Evolutionary conservation across 2,329 filamentous ascomycete genomes (phyloP).

Genomic region (Rugonectria rugulosa): DNA sequence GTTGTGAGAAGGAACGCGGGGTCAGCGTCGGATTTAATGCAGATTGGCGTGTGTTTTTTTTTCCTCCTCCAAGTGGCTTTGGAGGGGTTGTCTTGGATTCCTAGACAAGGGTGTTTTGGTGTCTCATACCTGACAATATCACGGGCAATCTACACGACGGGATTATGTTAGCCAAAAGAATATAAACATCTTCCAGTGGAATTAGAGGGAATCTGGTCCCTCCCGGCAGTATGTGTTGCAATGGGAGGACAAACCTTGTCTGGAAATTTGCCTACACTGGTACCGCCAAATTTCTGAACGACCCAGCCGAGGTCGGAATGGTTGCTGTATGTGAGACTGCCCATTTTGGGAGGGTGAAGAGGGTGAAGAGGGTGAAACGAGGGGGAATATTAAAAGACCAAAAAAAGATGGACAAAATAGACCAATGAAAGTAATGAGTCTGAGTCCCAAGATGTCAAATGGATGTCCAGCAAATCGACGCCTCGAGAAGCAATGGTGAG

Average conservation of each 20-base stretch:
- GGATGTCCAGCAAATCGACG: too few species aligned
- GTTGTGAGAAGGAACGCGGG: constrained; percentile 17
- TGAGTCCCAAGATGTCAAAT: background rate
- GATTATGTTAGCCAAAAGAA: constrained; percentile 10
- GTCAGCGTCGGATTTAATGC: constrained; percentile 24
- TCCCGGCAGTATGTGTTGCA: background rate
- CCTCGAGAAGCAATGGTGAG: background rate
- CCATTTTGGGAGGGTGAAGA: too few species aligned
- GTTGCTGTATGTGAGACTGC: constrained; percentile 45
- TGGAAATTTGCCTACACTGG: constrained; percentile 93
- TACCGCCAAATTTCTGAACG: constrained; percentile 95
- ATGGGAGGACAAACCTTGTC: constrained; percentile 59
- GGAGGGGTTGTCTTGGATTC: constrained; percentile 3
- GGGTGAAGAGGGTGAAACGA: too few species aligned
- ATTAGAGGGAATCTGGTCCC: background rate
- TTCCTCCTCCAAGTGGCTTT: background rate
- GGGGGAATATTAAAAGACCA: background rate
- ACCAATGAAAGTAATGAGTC: background rate
- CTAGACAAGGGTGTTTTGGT: constrained; percentile 7
- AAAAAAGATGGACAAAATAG: constrained; percentile 3
- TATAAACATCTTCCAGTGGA: too few species aligned
- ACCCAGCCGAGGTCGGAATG: constrained; percentile 69
- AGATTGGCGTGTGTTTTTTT: constrained; percentile 15
- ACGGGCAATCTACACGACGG: constrained; percentile 46
- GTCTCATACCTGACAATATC: constrained; percentile 52